These are phyloP conservation scores for Termitomyces sp. DNA, from an alignment of 768 basidiomycete species.

Conservation along the genomic window DNA sequence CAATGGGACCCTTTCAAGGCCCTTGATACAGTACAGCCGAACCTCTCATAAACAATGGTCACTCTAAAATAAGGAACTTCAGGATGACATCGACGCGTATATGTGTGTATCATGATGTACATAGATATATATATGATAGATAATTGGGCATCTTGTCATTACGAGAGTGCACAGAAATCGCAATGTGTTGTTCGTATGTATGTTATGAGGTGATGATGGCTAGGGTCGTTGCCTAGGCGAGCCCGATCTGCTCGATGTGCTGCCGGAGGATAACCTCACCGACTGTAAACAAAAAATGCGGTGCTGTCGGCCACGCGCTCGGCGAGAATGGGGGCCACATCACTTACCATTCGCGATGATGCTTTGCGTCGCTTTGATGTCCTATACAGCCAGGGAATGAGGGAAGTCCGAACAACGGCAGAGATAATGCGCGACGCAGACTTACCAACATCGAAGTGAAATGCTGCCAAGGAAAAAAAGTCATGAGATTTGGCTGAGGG, in stretches of 20 bases:
- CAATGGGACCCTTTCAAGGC: too few species aligned
- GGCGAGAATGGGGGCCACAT: constrained; percentile 11
- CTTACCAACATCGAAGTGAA: constrained; percentile 66
- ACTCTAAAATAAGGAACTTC: too few species aligned
- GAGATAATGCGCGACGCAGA: not conserved
- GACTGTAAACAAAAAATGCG: constrained; percentile 28
- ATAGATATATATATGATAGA: too few species aligned
- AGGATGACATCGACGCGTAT: too few species aligned
- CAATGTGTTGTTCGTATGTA: too few species aligned
- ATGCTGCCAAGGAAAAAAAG: constrained; percentile 35
- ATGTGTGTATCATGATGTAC: too few species aligned
- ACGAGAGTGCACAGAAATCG: too few species aligned
- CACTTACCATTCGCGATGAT: constrained; percentile 55
- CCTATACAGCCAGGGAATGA: constrained; percentile 28
- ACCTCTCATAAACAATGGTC: too few species aligned
- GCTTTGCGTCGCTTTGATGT: constrained; percentile 59
- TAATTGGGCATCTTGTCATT: too few species aligned
- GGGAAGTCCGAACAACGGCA: not conserved
- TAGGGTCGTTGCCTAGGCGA: constrained; percentile 23
- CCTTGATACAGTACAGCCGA: too few species aligned
- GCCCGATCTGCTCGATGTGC: constrained; percentile 53
- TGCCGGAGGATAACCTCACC: constrained; percentile 65
- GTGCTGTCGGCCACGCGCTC: not conserved
- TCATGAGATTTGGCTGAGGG: not conserved
- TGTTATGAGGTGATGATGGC: too few species aligned